These are phyloP conservation scores for Ananas comosus DNA, from an alignment of 176 grass and related monocot species.

Conservation along the genomic window DNA sequence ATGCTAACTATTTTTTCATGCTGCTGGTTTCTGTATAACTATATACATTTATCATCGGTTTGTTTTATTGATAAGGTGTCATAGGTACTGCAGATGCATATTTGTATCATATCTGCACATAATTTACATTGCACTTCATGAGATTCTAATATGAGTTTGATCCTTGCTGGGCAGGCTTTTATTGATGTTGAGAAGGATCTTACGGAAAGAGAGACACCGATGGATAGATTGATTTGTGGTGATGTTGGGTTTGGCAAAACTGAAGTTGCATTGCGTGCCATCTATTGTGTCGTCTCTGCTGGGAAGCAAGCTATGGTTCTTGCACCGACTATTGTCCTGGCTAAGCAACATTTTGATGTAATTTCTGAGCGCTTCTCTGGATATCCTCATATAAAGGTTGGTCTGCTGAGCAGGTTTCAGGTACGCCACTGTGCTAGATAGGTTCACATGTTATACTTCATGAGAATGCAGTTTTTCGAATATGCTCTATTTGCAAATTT, in stretches of 20 bases:
- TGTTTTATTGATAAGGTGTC: neutral
- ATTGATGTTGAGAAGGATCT: constrained; percentile 93
- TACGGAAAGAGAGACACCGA: constrained; percentile 88
- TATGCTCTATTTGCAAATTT: constrained; percentile 3
- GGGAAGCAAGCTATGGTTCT: constrained; percentile 94
- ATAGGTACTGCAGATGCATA: neutral
- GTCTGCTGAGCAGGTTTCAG: constrained; percentile 74
- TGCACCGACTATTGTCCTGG: constrained; percentile 78
- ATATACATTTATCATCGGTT: constrained; percentile 21
- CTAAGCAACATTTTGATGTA: constrained; percentile 85
- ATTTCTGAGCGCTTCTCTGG: constrained; percentile 76
- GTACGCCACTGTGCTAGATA: constrained; percentile 28
- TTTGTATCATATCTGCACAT: neutral
- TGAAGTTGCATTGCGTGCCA: constrained; percentile 83
- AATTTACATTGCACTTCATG: neutral
- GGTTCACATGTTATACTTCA: constrained; percentile 3
- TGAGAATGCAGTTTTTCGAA: neutral
- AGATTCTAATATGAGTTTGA: constrained; percentile 1
- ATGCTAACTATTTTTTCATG: no score
- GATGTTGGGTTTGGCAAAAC: constrained; percentile 99
- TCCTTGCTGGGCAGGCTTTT: constrained; percentile 68
- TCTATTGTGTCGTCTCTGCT: constrained; percentile 74
- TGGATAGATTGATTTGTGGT: constrained; percentile 96
- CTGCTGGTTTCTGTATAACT: neutral
- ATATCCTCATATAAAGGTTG: constrained; percentile 78